A percentile compares a stretch with the other conserved stretches of the same genome.
Evolutionary conservation across 257 asterid species (phyloP).

Genomic region (Mitragyna speciosa): DNA sequence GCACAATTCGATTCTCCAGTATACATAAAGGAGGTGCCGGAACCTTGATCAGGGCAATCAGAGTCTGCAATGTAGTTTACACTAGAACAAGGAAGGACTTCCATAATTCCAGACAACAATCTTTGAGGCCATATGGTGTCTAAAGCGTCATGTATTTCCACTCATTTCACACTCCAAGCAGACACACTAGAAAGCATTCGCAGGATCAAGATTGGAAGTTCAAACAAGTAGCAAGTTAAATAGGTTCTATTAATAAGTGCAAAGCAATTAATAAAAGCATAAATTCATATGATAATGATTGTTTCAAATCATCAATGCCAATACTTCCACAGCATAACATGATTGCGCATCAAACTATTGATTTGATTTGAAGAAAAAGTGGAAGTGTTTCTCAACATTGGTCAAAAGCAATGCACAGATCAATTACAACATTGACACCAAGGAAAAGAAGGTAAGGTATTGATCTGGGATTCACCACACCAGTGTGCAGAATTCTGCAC

Average conservation of each 20-base stretch:
- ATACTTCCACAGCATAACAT: not conserved
- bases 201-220: conserved; percentile 10
- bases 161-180: conserved; percentile 11
- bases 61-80: conserved; percentile 46
- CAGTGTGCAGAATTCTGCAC: not conserved
- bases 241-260: not conserved
- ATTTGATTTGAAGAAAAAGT: not conserved
- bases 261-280: not conserved
- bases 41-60: conserved; percentile 54
- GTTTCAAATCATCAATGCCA: conserved; percentile 8
- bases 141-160: conserved; percentile 29
- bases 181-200: conserved; percentile 5
- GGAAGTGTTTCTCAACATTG: not conserved
- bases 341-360: not conserved
- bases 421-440: not conserved
- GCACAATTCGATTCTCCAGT: conserved; percentile 45
- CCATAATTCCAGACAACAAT: conserved; percentile 51
- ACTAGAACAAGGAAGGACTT: conserved; percentile 64
- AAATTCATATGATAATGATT: conserved; percentile 8
- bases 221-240: conserved; percentile 13
- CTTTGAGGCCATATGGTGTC: conserved; percentile 33
- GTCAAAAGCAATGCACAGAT: not conserved
- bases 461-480: not conserved
- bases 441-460: not conserved
- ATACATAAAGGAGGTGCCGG: conserved; percentile 43